Percentiles rank a stretch among this genome's conserved stretches.
These are phyloP conservation scores for Fagopyrum tataricum DNA, from an alignment of 148 eudicot species.

Conservation along the genomic window DNA sequence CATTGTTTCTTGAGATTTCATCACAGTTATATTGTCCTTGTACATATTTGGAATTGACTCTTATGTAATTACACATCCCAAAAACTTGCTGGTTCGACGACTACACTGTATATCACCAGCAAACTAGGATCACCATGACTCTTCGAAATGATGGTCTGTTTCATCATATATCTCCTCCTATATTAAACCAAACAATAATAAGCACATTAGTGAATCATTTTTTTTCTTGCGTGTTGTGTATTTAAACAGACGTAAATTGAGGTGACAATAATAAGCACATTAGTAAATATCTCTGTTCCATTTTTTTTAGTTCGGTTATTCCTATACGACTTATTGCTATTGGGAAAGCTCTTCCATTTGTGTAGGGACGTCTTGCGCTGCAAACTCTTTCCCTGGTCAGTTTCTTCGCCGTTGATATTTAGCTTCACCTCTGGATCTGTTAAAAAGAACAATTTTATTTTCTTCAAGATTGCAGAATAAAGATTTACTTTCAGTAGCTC, in stretches of 20 bases:
- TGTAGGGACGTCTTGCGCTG: constrained; percentile 43
- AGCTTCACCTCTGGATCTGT: constrained; percentile 53
- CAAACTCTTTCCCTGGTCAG: constrained; percentile 32
- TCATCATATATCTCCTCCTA: constrained; percentile 99
- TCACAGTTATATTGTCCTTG: not conserved
- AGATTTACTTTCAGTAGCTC: too few species aligned
- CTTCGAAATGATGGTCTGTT: constrained; percentile 76
- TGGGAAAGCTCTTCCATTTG: constrained; percentile 79
- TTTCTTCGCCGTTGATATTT: constrained; percentile 45
- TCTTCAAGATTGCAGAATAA: not conserved
- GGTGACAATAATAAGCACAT: constrained; percentile 13
- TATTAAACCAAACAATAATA: constrained; percentile 5
- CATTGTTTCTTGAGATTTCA: not conserved
- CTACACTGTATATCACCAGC: not conserved
- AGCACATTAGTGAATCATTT: not conserved
- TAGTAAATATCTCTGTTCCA: constrained; percentile 69
- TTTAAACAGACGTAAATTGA: not conserved
- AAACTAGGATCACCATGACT: constrained; percentile 31
- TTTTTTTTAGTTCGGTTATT: constrained; percentile 52
- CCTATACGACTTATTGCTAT: constrained; percentile 44
- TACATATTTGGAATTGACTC: not conserved
- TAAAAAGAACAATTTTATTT: not conserved
- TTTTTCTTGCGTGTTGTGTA: too few species aligned
- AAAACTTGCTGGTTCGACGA: not conserved
- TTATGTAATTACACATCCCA: not conserved